Conservation (phyloP, 352 stramenopile species). For the Peronospora farinosa region DNA sequence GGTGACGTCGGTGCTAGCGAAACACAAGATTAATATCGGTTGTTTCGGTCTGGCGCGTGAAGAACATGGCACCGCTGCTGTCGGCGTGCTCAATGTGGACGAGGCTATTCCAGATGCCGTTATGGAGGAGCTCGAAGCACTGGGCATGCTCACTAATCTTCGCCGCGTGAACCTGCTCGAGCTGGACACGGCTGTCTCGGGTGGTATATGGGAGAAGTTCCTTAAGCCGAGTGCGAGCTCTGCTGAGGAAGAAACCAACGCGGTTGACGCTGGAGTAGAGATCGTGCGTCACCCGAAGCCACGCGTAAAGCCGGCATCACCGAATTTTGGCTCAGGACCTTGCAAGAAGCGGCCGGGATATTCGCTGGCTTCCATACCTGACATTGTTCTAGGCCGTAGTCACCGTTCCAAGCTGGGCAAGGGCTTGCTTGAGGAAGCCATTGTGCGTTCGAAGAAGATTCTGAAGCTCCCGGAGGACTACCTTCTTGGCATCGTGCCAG, state of each 20-base stretch:
- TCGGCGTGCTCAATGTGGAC: conserved; percentile 88
- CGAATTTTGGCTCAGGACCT: conserved; percentile 96
- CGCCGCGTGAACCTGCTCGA: conserved; percentile 81
- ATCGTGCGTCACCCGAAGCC: conserved; percentile 66
- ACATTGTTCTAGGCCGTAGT: conserved; percentile 88
- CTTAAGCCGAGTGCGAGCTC: conserved; percentile 37
- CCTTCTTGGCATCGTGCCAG: conserved; percentile 94
- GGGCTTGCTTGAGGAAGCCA: conserved; percentile 91
- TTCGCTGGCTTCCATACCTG: conserved; percentile 82
- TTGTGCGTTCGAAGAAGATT: conserved; percentile 92
- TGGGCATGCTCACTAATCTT: conserved; percentile 77
- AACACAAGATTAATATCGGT: conserved; percentile 92
- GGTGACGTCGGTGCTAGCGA: conserved; percentile 90
- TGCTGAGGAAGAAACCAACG: conserved; percentile 20
- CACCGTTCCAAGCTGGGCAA: conserved; percentile 97
- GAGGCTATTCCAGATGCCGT: conserved; percentile 79
- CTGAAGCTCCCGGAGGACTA: conserved; percentile 94
- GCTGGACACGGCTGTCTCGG: conserved; percentile 44
- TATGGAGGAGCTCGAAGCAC: conserved; percentile 73
- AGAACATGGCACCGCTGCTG: conserved; percentile 48
- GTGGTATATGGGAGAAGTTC: conserved; percentile 57
- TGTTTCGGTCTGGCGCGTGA: conserved; percentile 86
- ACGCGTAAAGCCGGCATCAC: conserved; percentile 65
- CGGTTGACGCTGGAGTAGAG: conserved; percentile 28
- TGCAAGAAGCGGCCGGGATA: conserved; percentile 99